A percentile compares a stretch with the other conserved stretches of the same genome.
These are phyloP conservation scores for Carex arenaria DNA, from an alignment of 202 grass and related monocot genomes.

Conservation along the genomic window DNA sequence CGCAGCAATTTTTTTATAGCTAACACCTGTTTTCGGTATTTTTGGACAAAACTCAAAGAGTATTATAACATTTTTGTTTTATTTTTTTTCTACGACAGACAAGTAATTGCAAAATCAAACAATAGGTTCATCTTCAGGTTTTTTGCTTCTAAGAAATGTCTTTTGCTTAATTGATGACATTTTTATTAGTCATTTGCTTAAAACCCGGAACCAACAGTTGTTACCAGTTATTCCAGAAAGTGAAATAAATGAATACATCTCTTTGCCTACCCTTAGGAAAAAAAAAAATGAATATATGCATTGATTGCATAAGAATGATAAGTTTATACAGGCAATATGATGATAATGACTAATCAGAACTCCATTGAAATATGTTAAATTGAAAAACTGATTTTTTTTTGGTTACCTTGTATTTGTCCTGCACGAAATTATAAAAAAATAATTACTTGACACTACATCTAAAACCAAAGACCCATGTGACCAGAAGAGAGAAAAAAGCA, in stretches of 20 bases:
- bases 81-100: too few species aligned
- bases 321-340: not conserved
- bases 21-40: too few species aligned
- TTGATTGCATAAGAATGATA: too few species aligned
- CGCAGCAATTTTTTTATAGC: too few species aligned
- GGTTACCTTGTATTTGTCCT: slow-evolving; percentile 1
- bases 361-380: not conserved
- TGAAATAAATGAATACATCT: not conserved
- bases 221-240: not conserved
- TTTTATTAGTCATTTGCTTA: not conserved
- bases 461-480: too few species aligned
- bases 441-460: slow-evolving; percentile 8
- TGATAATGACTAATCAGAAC: not conserved
- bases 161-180: not conserved
- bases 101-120: not conserved
- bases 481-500: too few species aligned
- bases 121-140: not conserved
- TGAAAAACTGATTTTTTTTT: not conserved
- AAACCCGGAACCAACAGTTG: not conserved
- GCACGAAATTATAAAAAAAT: slow-evolving; percentile 7
- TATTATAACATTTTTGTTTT: not conserved
- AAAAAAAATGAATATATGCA: not conserved
- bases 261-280: too few species aligned
- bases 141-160: not conserved
- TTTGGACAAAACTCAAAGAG: not conserved